Conservation (phyloP, 805 yeast genomes). For the Yarrowia deformans region DNA sequence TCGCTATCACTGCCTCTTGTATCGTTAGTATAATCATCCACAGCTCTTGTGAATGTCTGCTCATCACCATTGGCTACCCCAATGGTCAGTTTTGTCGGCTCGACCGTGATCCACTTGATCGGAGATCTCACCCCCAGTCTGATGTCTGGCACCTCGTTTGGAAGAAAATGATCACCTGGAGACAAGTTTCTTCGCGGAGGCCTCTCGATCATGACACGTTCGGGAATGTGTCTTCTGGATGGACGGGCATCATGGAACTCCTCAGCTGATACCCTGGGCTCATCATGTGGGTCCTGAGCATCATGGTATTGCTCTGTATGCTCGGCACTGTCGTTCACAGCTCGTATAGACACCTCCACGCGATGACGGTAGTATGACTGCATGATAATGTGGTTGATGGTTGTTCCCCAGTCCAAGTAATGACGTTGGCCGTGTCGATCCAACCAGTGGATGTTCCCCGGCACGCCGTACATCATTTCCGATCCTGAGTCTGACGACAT, state of each 20-base stretch:
- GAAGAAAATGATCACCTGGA: background rate
- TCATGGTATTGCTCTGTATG: constrained; percentile 6
- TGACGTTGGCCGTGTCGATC: background rate
- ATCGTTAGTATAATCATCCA: too few species aligned
- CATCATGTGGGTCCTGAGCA: background rate
- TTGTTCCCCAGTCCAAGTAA: constrained; percentile 6
- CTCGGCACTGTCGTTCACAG: background rate
- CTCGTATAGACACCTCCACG: background rate
- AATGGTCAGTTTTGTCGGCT: background rate
- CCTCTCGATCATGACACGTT: background rate
- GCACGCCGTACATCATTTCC: background rate
- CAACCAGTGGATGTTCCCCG: background rate
- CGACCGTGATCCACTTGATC: constrained; percentile 7
- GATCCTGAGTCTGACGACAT: background rate
- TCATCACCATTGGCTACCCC: background rate
- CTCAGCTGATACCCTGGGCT: background rate
- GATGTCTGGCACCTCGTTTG: background rate
- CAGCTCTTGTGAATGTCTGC: background rate
- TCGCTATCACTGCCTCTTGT: constrained; percentile 15
- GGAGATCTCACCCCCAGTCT: constrained; percentile 6
- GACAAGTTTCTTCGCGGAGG: background rate
- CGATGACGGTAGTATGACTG: background rate
- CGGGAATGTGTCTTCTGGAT: background rate
- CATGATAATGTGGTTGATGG: background rate
- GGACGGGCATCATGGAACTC: constrained; percentile 10